These are phyloP conservation scores for Verticillium zaregamsianum DNA, from an alignment of 2,329 filamentous ascomycete species.

Conservation along the genomic window DNA sequence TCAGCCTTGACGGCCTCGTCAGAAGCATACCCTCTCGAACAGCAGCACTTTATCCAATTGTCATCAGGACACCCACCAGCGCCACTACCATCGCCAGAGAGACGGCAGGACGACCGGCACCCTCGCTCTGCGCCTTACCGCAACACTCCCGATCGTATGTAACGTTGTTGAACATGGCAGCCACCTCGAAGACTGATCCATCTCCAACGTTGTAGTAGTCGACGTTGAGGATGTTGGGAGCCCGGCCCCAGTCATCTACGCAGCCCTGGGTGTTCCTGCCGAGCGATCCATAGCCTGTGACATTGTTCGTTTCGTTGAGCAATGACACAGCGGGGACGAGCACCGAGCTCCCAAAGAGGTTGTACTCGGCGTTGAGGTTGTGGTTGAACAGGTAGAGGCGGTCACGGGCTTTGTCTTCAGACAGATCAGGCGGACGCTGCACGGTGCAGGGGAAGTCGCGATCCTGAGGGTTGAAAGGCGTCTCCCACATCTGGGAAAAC, in stretches of 20 bases:
- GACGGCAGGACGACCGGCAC: background rate
- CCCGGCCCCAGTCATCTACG: conserved; percentile 53
- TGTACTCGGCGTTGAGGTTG: conserved; percentile 79
- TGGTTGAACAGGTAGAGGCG: conserved; percentile 84
- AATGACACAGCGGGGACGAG: conserved; percentile 68
- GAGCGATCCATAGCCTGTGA: conserved; percentile 60
- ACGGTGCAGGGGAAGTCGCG: conserved; percentile 70
- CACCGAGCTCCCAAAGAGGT: conserved; percentile 57
- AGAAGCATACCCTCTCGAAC: no score
- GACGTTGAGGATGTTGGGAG: conserved; percentile 76
- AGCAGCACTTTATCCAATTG: background rate
- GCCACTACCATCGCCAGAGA: conserved; percentile 2
- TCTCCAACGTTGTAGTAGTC: conserved; percentile 78
- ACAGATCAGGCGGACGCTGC: conserved; percentile 69
- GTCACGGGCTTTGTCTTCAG: conserved; percentile 45
- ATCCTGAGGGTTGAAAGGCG: conserved; percentile 70
- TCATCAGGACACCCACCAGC: conserved; percentile 6
- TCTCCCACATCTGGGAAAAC: conserved; percentile 88
- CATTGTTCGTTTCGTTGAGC: conserved; percentile 69
- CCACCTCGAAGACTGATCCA: conserved; percentile 74
- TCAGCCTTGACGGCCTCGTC: no score
- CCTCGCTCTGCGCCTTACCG: conserved; percentile 31
- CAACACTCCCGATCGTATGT: conserved; percentile 61
- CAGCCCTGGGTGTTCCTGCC: conserved; percentile 64
- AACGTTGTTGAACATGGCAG: conserved; percentile 66